Percentiles rank a stretch among this genome's conserved stretches.
Conservation (phyloP, 148 eudicot species). For the Rhododendron kiyosumense region DNA sequence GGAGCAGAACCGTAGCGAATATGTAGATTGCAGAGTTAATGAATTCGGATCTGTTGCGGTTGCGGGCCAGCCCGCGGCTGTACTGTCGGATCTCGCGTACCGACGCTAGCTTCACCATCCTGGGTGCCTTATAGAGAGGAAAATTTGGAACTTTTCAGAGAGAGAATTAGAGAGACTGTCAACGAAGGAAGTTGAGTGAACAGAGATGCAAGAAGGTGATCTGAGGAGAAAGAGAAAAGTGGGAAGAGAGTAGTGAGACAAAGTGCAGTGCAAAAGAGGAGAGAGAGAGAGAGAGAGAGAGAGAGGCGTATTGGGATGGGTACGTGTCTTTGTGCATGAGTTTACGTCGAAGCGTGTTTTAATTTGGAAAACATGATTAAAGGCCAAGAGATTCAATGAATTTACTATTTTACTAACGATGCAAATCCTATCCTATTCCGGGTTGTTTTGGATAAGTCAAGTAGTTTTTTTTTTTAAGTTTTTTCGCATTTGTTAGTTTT, state of each 20-base stretch:
- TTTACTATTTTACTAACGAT: too few relatives aligned
- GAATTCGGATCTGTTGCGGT: conserved; percentile 56
- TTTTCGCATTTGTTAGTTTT: too few relatives aligned
- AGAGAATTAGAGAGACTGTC: background rate
- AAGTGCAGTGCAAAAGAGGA: background rate
- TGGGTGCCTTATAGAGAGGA: background rate
- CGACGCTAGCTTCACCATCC: conserved; percentile 82
- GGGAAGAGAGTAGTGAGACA: background rate
- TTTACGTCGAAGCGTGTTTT: background rate
- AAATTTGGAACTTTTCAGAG: background rate
- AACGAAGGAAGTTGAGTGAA: background rate
- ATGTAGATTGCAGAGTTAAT: conserved; percentile 70
- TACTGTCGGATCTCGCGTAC: conserved; percentile 66
- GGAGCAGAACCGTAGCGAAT: conserved; percentile 46
- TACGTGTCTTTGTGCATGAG: conserved; percentile 12
- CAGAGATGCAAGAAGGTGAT: background rate
- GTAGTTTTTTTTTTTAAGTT: too few relatives aligned
- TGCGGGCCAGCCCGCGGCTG: conserved; percentile 46
- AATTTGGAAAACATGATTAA: background rate
- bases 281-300: background rate
- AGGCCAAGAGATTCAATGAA: background rate
- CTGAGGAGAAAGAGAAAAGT: background rate
- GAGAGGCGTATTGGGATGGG: background rate
- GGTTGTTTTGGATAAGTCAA: too few relatives aligned
- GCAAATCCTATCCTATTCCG: too few relatives aligned